Evolutionary conservation across 306 rosid species (phyloP), one percentile per base, ranked within the genome.

Genomic region (Dryas drummondii): DNA sequence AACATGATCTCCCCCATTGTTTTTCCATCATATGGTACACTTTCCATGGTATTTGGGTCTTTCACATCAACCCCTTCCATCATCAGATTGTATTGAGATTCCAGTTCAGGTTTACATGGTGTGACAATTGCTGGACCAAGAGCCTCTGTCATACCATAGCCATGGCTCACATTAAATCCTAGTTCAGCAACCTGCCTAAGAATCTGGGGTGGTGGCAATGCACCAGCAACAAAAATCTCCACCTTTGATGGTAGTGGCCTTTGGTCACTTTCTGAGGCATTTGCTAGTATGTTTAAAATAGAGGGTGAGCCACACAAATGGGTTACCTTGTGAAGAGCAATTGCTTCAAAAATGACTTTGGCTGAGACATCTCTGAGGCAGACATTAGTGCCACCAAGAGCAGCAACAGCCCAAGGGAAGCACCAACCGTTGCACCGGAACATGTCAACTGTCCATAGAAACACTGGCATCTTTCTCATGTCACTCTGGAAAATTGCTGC

Each of bases 341-440:
- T 84, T 6, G 88, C 80, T 46, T 90, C 85, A 78, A 80, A 85
- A 41, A 94, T 87, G 22, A 60, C 65, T 70, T 76, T 80, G 7
- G 86, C 81, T 0, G 96, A 74, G 66, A 87, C 63, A 15, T 71
- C 79, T 63, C 87, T 77, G 12, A 88, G 79, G 66, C 90, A 91
- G 60, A 94, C 17, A 61, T 94, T 94, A 66, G 87, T 87, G 77
- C 93, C 98, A n/a, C 98, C 94, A 70, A 91, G 78, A 54, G 86
- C 87, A 44, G 97, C 78, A 82, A 91, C 78, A 32, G 84, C 89
- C 98, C 98, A 93, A 56, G 88, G 26, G 73, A 81, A 86, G 71
- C 98, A 91, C 98, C 98, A 93, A 0, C 98, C 98, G 2, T 88
- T 91, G 83, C 98, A 93, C 45, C 96, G 87, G 74, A 93, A 93